Evolutionary conservation across 2,329 filamentous ascomycete genomes (phyloP).

Genomic region (Ophiostoma pallidulum): DNA sequence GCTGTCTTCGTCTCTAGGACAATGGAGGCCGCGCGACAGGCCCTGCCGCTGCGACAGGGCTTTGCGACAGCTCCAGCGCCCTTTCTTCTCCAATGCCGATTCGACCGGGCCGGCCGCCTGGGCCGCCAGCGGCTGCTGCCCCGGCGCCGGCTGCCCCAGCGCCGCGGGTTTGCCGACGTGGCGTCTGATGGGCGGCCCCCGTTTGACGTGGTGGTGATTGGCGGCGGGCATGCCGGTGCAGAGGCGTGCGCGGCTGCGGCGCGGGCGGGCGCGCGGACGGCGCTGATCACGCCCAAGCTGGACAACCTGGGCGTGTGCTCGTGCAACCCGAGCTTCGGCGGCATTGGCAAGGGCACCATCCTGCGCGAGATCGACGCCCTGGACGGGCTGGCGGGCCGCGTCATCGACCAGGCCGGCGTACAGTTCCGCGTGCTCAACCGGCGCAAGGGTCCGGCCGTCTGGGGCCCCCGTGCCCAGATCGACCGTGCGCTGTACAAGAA

Average conservation of each 20-base stretch:
- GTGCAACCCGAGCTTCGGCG: conserved; percentile 93
- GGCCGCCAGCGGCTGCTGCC: background rate
- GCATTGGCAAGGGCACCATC: conserved; percentile 98
- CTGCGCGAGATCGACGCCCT: conserved; percentile 90
- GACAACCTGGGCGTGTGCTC: conserved; percentile 91
- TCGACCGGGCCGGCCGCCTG: background rate
- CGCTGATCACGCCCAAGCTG: conserved; percentile 76
- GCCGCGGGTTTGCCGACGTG: conserved; percentile 13
- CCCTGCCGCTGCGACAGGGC: background rate
- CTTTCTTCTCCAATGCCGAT: background rate
- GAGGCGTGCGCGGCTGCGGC: conserved; percentile 91
- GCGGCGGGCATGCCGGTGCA: conserved; percentile 88
- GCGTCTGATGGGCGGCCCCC: conserved; percentile 24
- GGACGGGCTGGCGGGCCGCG: conserved; percentile 76
- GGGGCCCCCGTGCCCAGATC: conserved; percentile 94
- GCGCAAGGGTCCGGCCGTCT: conserved; percentile 88
- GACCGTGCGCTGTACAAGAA: conserved; percentile 81
- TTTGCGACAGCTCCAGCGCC: background rate
- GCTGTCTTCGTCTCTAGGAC: background rate
- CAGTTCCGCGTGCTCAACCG: conserved; percentile 86
- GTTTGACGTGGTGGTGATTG: conserved; percentile 91
- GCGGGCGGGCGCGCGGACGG: conserved; percentile 77
- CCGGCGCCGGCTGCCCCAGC: background rate
- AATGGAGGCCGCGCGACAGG: background rate
- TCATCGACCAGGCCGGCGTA: conserved; percentile 90